A percentile compares a stretch with the other conserved stretches of the same genome.
These are phyloP conservation scores for Stagonosporopsis cucurbitacearum DNA, from an alignment of 2,329 filamentous ascomycete genomes.

Conservation along the genomic window DNA sequence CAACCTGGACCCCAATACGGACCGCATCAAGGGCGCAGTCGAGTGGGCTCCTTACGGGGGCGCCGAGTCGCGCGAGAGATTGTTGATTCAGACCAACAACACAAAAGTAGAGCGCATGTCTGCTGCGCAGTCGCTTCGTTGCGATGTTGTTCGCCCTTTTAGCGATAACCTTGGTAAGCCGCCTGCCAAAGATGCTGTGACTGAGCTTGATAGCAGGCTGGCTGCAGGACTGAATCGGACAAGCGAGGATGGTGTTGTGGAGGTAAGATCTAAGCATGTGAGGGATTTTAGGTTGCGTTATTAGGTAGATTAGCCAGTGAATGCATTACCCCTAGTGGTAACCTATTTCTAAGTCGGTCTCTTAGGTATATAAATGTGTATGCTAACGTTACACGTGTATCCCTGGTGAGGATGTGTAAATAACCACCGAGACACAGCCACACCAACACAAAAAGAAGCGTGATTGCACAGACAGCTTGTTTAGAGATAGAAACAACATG, in stretches of 20 bases:
- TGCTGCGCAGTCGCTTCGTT: constrained; percentile 15
- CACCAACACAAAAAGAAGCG: no score
- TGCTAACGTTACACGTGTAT: no score
- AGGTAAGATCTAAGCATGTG: neutral
- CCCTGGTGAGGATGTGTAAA: no score
- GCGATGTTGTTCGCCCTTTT: constrained; percentile 19
- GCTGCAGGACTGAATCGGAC: constrained; percentile 8
- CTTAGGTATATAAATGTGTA: no score
- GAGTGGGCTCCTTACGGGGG: constrained; percentile 58
- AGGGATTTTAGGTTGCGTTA: neutral
- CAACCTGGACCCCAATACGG: constrained; percentile 68
- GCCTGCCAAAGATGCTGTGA: constrained; percentile 13
- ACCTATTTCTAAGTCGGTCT: neutral
- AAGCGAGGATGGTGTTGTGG: constrained; percentile 8
- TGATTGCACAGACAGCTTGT: no score
- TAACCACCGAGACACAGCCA: no score
- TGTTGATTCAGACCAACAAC: constrained; percentile 49
- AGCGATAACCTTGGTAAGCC: constrained; percentile 19
- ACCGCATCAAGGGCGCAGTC: constrained; percentile 55
- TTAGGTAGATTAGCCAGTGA: neutral
- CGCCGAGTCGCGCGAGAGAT: constrained; percentile 33
- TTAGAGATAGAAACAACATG: no score
- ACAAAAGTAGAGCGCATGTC: constrained; percentile 51
- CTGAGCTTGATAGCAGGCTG: constrained; percentile 10
- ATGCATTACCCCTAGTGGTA: no score